These are phyloP conservation scores for Allium sativum DNA, from an alignment of 106 monocot species.

Conservation along the genomic window DNA sequence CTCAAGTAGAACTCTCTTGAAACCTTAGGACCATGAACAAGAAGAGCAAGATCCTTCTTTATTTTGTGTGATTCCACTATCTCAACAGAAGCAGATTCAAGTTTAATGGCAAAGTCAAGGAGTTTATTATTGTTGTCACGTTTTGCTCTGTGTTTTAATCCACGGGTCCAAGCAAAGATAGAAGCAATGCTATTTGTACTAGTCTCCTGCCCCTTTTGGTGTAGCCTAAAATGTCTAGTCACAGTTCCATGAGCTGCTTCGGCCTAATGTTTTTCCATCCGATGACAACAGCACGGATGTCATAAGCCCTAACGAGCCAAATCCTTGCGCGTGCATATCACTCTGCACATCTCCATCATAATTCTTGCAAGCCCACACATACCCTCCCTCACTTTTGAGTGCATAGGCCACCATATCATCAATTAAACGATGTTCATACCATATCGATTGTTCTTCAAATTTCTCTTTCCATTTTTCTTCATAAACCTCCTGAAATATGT, in stretches of 20 bases:
- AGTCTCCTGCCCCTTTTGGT: conserved; percentile 77
- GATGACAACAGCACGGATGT: too few relatives aligned
- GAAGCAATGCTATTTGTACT: conserved; percentile 86
- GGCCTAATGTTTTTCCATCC: conserved; percentile 69
- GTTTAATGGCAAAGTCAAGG: conserved; percentile 42
- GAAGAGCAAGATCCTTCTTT: conserved; percentile 77
- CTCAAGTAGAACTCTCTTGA: conserved; percentile 57
- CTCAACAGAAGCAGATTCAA: conserved; percentile 58
- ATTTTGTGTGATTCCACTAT: conserved; percentile 77
- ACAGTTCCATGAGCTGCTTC: conserved; percentile 90
- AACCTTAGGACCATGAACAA: conserved; percentile 60
- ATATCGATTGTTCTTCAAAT: too few relatives aligned
- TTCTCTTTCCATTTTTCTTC: too few relatives aligned
- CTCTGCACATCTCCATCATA: too few relatives aligned
- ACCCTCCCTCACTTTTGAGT: too few relatives aligned
- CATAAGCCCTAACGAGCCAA: too few relatives aligned
- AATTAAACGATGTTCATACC: too few relatives aligned
- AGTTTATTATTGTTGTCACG: conserved; percentile 52
- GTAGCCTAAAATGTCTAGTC: conserved; percentile 61
- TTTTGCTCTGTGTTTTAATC: conserved; percentile 70
- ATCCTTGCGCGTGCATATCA: too few relatives aligned
- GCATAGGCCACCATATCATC: too few relatives aligned
- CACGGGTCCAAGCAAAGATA: conserved; percentile 86
- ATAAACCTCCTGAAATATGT: too few relatives aligned
- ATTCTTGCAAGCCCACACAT: too few relatives aligned